A percentile compares a stretch with the other conserved stretches of the same genome.
phyloP scores from a whole-genome alignment of 2,329 filamentous ascomycete genomes.

The Arthrocladium fulminans region DNA sequence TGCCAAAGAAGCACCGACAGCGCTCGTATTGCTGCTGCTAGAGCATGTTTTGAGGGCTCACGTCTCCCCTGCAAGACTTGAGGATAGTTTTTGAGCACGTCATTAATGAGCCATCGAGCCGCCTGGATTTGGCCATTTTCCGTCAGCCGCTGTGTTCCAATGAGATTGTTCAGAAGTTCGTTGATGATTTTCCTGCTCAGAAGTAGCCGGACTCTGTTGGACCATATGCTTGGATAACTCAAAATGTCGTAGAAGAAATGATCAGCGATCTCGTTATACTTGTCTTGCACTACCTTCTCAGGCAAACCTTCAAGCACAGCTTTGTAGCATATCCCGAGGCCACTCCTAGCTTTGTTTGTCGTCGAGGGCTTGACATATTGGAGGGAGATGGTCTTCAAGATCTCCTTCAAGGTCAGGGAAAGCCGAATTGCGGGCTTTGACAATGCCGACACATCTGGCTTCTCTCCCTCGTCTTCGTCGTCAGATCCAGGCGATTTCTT shows the following conservation, averaged over 20 bases:
- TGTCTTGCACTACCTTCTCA: constrained; percentile 70
- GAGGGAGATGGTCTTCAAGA: constrained; percentile 66
- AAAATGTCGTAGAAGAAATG: constrained; percentile 74
- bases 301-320: constrained; percentile 70
- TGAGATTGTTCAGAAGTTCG: constrained; percentile 71
- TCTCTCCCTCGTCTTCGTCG: constrained; percentile 63
- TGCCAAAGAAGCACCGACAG: constrained; percentile 68
- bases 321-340: constrained; percentile 78
- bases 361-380: constrained; percentile 75
- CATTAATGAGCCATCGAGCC: constrained; percentile 72
- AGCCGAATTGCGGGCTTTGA: constrained; percentile 64
- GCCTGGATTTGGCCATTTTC: constrained; percentile 82
- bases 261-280: constrained; percentile 72
- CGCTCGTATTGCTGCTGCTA: constrained; percentile 71
- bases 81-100: constrained; percentile 87
- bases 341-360: constrained; percentile 70
- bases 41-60: constrained; percentile 78
- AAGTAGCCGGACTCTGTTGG: constrained; percentile 80
- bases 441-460: constrained; percentile 60
- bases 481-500: constrained; percentile 55
- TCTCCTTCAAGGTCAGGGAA: constrained; percentile 64
- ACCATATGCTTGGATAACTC: constrained; percentile 62
- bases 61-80: constrained; percentile 77
- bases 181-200: constrained; percentile 77
- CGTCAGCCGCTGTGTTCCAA: constrained; percentile 72